Base-by-base conservation (phyloP, 1,284 basidiomycete genomes). In the Ceratobasidium papillatum region DNA sequence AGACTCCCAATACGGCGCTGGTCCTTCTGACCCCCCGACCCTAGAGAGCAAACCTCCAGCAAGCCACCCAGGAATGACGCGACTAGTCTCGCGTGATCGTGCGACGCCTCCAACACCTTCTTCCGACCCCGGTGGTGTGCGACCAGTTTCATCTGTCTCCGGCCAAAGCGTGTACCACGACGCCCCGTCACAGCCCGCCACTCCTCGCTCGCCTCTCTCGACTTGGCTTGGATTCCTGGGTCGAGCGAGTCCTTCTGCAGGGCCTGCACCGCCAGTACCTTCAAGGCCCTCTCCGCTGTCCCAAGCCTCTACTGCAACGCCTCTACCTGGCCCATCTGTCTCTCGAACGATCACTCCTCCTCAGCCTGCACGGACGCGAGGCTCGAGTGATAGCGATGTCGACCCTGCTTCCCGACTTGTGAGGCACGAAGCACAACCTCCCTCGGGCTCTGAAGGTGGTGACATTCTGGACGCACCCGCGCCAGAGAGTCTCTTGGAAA, bases 221-320 rank as follows among this genome's bases (percentile, higher is more conserved):
- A 72, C 68, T 49, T 72, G 68, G 68, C 56, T 72, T 36, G 68
- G 68, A 27, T 72, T 72, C 68, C 56, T 72, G 4, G 68, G 68
- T 25, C 68, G 68, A 25, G 68, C 36, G 38, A 72, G 68, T 34
- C 68, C 68, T 8, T 56, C 68, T n/a, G 19, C 45, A 17, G 65
- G 65, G 4, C 65, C 65, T 51, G 68, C 68, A 17, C 68, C 68
- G 9, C 68, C 68, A 14, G 68, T 72, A 11, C 68, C 68, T 36
- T 36, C 34, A 19, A 32, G 68, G 43, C 68, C 68, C 17, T 72
- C 68, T 4, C 68, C 68, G 7, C 22, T 72, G 34, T 72, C 68
- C n/a, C 68, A 61, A 9, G 54, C 19, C 12, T 56, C 68, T 27
- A 61, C 17, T 19, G 30, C 68, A 9, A 72, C 56, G n/a, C 68